Evolutionary conservation across 2,329 filamentous ascomycete genomes (phyloP).

Genomic region (Trichoderma citrinoviride): DNA sequence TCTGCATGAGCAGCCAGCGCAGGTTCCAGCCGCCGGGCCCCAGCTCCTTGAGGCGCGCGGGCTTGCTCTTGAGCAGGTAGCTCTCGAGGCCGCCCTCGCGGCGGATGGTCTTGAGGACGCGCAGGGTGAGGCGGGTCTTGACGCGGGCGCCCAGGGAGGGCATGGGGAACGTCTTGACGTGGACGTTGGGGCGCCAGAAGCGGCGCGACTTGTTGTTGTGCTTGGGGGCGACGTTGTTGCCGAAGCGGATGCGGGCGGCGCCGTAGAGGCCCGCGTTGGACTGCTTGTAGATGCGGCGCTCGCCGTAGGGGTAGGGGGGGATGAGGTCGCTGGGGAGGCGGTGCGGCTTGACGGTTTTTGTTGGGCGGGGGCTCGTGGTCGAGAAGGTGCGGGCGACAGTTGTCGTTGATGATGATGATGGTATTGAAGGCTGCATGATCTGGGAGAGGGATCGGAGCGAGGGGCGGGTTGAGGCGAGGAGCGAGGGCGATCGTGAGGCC

Average conservation of each 20-base stretch:
- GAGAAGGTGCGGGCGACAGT: slow-evolving; percentile 35
- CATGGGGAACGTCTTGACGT: slow-evolving; percentile 65
- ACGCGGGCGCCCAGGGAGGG: slow-evolving; percentile 60
- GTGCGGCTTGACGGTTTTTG: slow-evolving; percentile 44
- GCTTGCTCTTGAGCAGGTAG: slow-evolving; percentile 81
- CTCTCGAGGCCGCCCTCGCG: slow-evolving; percentile 87
- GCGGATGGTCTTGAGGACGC: slow-evolving; percentile 71
- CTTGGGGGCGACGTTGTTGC: slow-evolving; percentile 72
- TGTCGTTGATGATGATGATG: background rate
- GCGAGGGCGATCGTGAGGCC: slow-evolving; percentile 16
- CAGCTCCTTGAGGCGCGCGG: slow-evolving; percentile 75
- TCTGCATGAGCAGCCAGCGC: slow-evolving; percentile 87
- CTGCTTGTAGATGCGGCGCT: slow-evolving; percentile 72
- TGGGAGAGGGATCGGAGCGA: background rate
- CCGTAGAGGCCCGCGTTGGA: slow-evolving; percentile 74
- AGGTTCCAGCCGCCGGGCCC: slow-evolving; percentile 88
- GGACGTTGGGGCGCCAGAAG: slow-evolving; percentile 73
- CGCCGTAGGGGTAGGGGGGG: slow-evolving; percentile 71
- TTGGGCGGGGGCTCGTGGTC: slow-evolving; percentile 35
- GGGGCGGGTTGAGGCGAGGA: slow-evolving; percentile 20
- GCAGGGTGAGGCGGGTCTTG: slow-evolving; percentile 65
- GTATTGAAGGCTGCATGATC: background rate
- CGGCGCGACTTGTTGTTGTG: slow-evolving; percentile 69
- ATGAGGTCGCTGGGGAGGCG: slow-evolving; percentile 50
- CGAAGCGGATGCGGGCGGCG: slow-evolving; percentile 67